These are phyloP conservation scores for Cladosporium oxysporum DNA, from an alignment of 2,329 filamentous ascomycete genomes.

Conservation along the genomic window DNA sequence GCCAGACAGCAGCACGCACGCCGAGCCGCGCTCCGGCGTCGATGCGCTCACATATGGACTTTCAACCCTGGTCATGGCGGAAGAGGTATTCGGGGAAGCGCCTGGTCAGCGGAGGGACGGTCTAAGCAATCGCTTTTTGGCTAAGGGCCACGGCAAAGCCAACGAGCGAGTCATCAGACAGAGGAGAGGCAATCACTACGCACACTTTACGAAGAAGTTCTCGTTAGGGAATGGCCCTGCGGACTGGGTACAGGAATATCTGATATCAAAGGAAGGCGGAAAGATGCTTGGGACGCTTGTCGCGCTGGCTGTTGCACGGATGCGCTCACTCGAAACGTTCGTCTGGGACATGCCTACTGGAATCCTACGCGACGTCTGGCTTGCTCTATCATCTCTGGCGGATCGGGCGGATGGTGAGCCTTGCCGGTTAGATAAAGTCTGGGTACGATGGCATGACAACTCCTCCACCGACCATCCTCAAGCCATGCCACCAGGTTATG, in stretches of 20 bases:
- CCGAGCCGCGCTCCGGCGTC: slow-evolving; percentile 69
- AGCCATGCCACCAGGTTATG: slow-evolving; percentile 24
- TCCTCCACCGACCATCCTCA: slow-evolving; percentile 45
- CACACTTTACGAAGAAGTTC: slow-evolving; percentile 77
- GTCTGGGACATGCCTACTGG: slow-evolving; percentile 90
- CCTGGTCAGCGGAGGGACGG: slow-evolving; percentile 44
- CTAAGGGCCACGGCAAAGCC: slow-evolving; percentile 27
- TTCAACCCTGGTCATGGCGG: slow-evolving; percentile 74
- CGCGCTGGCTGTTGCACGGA: slow-evolving; percentile 74
- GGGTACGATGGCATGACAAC: slow-evolving; percentile 84
- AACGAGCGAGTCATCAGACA: slow-evolving; percentile 38
- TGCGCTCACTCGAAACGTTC: slow-evolving; percentile 79
- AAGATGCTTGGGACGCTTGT: slow-evolving; percentile 88
- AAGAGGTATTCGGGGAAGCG: slow-evolving; percentile 59
- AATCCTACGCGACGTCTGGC: slow-evolving; percentile 77
- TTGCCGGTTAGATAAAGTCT: slow-evolving; percentile 71
- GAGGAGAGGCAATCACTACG: slow-evolving; percentile 71
- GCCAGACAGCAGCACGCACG: slow-evolving; percentile 69
- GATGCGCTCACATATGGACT: slow-evolving; percentile 82
- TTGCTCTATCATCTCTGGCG: slow-evolving; percentile 71
- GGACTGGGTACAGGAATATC: slow-evolving; percentile 79
- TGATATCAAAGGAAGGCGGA: slow-evolving; percentile 78
- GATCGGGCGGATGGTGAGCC: slow-evolving; percentile 60
- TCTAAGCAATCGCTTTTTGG: slow-evolving; percentile 30
- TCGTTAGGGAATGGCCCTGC: slow-evolving; percentile 78